These are phyloP conservation scores for Bjerkandera adusta DNA, from an alignment of 1,284 basidiomycete genomes.

Conservation along the genomic window DNA sequence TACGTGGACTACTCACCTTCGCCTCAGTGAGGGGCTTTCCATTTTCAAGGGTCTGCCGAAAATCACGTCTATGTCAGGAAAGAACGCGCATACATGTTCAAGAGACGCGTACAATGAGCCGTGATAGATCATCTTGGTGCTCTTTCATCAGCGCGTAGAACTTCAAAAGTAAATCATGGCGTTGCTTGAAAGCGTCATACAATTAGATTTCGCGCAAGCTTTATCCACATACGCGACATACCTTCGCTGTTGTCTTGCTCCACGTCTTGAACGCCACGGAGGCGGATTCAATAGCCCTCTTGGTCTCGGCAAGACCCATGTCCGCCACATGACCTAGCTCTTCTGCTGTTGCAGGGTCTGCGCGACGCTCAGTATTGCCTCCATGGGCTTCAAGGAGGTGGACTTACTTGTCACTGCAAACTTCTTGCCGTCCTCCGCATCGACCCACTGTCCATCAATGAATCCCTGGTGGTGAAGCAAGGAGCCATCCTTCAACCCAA, in stretches of 20 bases:
- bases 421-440: conserved; percentile 68
- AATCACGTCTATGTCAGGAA: background rate
- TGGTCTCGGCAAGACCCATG: conserved; percentile 81
- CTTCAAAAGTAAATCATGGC: conserved; percentile 79
- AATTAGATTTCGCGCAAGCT: background rate
- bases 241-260: conserved; percentile 77
- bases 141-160: conserved; percentile 74
- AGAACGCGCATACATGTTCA: background rate
- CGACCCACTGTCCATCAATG: conserved; percentile 83
- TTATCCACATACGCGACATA: conserved; percentile 27
- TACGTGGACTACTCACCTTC: conserved; percentile 44
- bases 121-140: conserved; percentile 79
- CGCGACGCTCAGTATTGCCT: background rate
- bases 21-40: conserved; percentile 86
- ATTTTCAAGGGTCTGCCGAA: conserved; percentile 80
- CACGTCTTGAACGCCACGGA: conserved; percentile 75
- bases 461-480: conserved; percentile 75
- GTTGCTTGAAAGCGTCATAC: conserved; percentile 44
- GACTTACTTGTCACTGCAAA: conserved; percentile 76
- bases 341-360: conserved; percentile 85
- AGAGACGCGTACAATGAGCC: conserved; percentile 64
- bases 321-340: conserved; percentile 83
- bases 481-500: conserved; percentile 69
- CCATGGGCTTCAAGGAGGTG: no score
- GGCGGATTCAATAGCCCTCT: conserved; percentile 78